phyloP scores from a whole-genome alignment of 208 protist genomes.

The Acanthamoeba castellanii region DNA sequence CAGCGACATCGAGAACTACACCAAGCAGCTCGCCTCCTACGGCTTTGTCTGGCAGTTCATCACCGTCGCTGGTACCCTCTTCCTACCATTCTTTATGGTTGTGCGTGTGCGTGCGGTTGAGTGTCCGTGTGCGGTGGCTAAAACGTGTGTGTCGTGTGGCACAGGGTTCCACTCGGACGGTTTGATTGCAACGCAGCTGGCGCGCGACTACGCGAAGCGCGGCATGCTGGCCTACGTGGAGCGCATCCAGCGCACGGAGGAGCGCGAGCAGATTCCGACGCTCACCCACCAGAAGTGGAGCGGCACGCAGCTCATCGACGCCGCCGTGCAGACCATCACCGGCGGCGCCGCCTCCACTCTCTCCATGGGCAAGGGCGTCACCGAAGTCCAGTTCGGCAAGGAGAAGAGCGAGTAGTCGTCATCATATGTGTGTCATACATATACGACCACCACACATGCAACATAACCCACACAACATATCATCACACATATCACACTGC shows the following conservation, averaged over 20 bases:
- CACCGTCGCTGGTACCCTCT: slow-evolving; percentile 57
- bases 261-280: slow-evolving; percentile 85
- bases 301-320: slow-evolving; percentile 90
- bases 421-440: too few species aligned
- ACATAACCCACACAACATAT: background rate
- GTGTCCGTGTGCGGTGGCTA: slow-evolving; percentile 87
- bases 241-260: slow-evolving; percentile 89
- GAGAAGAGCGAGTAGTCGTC: background rate
- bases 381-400: slow-evolving; percentile 87
- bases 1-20: slow-evolving; percentile 84
- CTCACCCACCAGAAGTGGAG: slow-evolving; percentile 90
- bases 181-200: slow-evolving; percentile 87
- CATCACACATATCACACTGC: background rate
- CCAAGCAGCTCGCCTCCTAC: slow-evolving; percentile 73
- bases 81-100: background rate
- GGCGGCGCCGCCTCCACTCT: slow-evolving; percentile 86
- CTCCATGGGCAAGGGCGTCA: slow-evolving; percentile 85
- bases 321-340: slow-evolving; percentile 81
- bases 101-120: background rate
- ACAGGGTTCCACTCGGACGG: slow-evolving; percentile 91
- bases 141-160: slow-evolving; percentile 23
- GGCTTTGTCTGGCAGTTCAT: slow-evolving; percentile 85
- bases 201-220: slow-evolving; percentile 84
- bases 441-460: background rate
- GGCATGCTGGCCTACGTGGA: slow-evolving; percentile 92